Percentiles rank a stretch among this genome's conserved stretches.
phyloP scores from a whole-genome alignment of 495 filamentous ascomycete genomes.

The Ascodesmis nigricans region DNA sequence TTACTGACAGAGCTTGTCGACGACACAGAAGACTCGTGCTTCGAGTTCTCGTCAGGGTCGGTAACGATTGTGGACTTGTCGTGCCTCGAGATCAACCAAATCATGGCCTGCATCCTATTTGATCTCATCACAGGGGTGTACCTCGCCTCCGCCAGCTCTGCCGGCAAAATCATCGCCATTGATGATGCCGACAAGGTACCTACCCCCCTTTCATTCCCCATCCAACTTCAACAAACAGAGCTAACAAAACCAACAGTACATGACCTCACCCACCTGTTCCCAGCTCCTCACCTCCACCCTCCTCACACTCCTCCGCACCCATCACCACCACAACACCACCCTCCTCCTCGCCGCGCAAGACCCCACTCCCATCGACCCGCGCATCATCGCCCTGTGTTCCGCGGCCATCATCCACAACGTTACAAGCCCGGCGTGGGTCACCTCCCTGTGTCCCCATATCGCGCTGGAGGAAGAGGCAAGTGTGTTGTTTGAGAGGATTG shows the following conservation, averaged over 20 bases:
- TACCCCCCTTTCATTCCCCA: neutral
- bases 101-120: constrained; percentile 45
- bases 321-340: constrained; percentile 44
- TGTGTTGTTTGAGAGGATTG: constrained; percentile 34
- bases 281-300: constrained; percentile 37
- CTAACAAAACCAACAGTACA: constrained; percentile 24
- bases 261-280: constrained; percentile 27
- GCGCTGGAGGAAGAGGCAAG: constrained; percentile 18
- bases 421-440: constrained; percentile 46
- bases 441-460: constrained; percentile 37
- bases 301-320: constrained; percentile 40
- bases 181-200: constrained; percentile 38
- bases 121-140: constrained; percentile 43
- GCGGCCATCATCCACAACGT: constrained; percentile 57
- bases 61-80: constrained; percentile 57
- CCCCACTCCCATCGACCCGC: constrained; percentile 48
- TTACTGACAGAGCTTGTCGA: constrained; percentile 36
- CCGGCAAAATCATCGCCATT: constrained; percentile 32
- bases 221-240: neutral
- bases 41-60: constrained; percentile 25
- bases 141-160: constrained; percentile 27
- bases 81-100: constrained; percentile 45
- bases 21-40: constrained; percentile 10
- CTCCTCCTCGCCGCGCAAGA: constrained; percentile 61
- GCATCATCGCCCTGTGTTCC: constrained; percentile 48